These are phyloP conservation scores for Wickerhamia fluorescens DNA, from an alignment of 805 yeast species.

Conservation along the genomic window DNA sequence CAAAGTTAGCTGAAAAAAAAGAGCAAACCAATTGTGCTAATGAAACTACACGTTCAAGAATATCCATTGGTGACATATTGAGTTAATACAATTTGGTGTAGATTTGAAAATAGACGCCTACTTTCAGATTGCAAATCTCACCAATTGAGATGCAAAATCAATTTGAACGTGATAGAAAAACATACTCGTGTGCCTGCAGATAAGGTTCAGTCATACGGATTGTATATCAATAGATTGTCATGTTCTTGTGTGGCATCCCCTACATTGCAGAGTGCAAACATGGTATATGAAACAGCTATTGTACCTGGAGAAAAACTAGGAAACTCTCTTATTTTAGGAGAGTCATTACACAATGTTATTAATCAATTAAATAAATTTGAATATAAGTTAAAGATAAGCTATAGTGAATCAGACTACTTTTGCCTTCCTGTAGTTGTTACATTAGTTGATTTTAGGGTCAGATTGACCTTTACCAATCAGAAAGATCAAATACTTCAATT, in stretches of 20 bases:
- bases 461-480: constrained; percentile 7
- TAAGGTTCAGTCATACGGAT: no score
- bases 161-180: background rate
- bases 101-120: no score
- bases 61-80: constrained; percentile 16
- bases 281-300: constrained; percentile 7
- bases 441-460: constrained; percentile 14
- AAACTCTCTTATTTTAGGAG: constrained; percentile 21
- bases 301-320: constrained; percentile 34
- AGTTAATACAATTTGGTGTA: no score
- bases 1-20: constrained; percentile 1
- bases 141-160: no score
- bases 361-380: constrained; percentile 18
- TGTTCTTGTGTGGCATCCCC: no score
- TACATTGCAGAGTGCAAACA: background rate
- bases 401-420: constrained; percentile 22
- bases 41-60: constrained; percentile 10
- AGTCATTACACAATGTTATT: constrained; percentile 21
- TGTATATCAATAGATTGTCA: no score
- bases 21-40: background rate
- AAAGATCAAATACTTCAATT: constrained; percentile 8
- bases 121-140: no score
- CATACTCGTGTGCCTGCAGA: no score
- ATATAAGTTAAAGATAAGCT: constrained; percentile 22
- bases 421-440: constrained; percentile 26